Base-by-base conservation (phyloP, 805 yeast genomes). In the Candida odintsovae region DNA sequence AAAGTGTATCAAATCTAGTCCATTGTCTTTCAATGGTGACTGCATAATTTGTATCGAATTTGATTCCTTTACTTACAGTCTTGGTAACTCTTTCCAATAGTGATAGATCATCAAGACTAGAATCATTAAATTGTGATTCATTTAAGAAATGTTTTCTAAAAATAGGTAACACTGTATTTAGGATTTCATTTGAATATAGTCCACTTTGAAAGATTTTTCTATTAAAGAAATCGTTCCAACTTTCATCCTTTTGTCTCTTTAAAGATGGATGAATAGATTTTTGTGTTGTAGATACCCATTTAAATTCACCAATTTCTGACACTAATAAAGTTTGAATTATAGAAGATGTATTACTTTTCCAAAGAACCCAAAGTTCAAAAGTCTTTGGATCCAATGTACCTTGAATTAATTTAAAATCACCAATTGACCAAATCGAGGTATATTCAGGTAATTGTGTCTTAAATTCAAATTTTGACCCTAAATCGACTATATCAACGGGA, bases 1-100 rank as follows among this genome's bases (percentile, higher is more conserved):
- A 83, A 22, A 90, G 69, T 2, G 86, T 73, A 48, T 81, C 83
- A 47, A 90, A 75, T 49, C 83, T 79, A 29, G 76, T 69, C 86
- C 95, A 82, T 54, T 82, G 82, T 26, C 72, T 72, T 41, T 66
- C 63, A n/a, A 72, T 50, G 36, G 68, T 68, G 6, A 64, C 48
- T 21, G 68, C 58, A 50, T 69, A 69, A 2, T 66, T 63, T 31
- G 65, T 61, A 38, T 64, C 66, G 26, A 51, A 40, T 8, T 54
- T 52, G 21, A 51, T 70, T 43, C 59, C 59, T 36, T 52, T 61
- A 46, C 58, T 74, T 6, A 73, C 58, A 1, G 64, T 52, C 40
- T 47, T 53, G 16, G 61, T 46, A 1, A 72, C 64, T 42, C 62
- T 58, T 20, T 72, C 72, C 35, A 59, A 45, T n/a, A 71, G 51